Evolutionary conservation across 2,329 filamentous ascomycete species (phyloP).

Genomic region (Ceratocystis alfenasii): DNA sequence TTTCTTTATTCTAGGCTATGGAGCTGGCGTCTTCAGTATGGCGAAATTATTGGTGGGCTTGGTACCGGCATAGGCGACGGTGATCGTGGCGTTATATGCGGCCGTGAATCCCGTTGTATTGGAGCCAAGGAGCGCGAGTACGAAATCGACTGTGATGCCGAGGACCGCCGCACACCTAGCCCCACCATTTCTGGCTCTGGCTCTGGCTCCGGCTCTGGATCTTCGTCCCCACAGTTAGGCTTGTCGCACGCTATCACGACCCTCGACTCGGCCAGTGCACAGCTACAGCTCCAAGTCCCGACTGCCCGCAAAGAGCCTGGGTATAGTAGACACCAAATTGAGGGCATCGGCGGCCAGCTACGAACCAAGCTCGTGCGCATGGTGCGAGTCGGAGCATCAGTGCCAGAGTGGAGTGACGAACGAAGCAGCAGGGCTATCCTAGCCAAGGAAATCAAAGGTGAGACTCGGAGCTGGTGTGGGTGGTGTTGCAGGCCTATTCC

Average conservation of each 20-base stretch:
- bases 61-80: slow-evolving; percentile 83
- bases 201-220: slow-evolving; percentile 24
- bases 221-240: slow-evolving; percentile 21
- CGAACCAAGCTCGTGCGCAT: slow-evolving; percentile 81
- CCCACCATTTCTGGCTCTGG: slow-evolving; percentile 20
- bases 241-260: slow-evolving; percentile 18
- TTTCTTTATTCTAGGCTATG: slow-evolving; percentile 47
- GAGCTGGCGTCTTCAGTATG: slow-evolving; percentile 81
- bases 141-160: slow-evolving; percentile 75
- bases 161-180: slow-evolving; percentile 43
- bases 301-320: slow-evolving; percentile 50
- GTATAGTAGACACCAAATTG: slow-evolving; percentile 77
- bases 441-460: slow-evolving; percentile 55
- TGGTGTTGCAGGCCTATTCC: slow-evolving; percentile 77
- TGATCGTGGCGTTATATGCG: slow-evolving; percentile 77
- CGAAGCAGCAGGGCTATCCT: slow-evolving; percentile 53
- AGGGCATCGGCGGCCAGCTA: slow-evolving; percentile 76
- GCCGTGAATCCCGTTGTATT: slow-evolving; percentile 64
- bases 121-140: slow-evolving; percentile 65
- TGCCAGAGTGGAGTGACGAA: slow-evolving; percentile 77
- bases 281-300: slow-evolving; percentile 25
- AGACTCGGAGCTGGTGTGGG: slow-evolving; percentile 72
- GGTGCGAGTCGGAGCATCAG: slow-evolving; percentile 68
- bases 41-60: slow-evolving; percentile 64
- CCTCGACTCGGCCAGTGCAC: slow-evolving; percentile 17